Evolutionary conservation across 73 alveolate species (phyloP).

Genomic region (Tetrahymena thermophila): DNA sequence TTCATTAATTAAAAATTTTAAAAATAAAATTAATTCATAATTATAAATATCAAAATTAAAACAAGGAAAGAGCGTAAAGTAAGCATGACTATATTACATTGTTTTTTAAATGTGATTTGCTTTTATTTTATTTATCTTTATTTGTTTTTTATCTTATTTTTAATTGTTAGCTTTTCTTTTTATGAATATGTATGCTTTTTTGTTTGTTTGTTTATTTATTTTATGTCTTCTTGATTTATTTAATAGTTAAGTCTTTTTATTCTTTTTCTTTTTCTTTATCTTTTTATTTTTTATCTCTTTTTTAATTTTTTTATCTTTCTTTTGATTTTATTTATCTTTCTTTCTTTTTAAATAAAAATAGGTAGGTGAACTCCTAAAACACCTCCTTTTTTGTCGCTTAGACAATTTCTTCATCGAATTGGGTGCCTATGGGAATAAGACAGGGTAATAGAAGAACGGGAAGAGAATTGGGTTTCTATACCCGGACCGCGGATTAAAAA

Average conservation of each 20-base stretch:
- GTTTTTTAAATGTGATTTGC: too few relatives aligned
- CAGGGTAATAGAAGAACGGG: conserved; percentile 1
- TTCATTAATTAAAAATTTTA: too few relatives aligned
- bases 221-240: background rate
- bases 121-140: too few relatives aligned
- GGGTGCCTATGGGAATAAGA: background rate
- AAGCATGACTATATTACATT: too few relatives aligned
- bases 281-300: background rate
- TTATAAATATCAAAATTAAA: too few relatives aligned
- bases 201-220: background rate
- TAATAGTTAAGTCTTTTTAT: background rate
- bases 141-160: too few relatives aligned
- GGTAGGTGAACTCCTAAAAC: conserved; percentile 2
- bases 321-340: background rate
- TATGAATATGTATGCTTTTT: too few relatives aligned
- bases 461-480: background rate
- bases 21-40: too few relatives aligned
- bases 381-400: background rate
- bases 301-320: background rate
- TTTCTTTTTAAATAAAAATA: background rate
- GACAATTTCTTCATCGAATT: background rate
- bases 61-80: too few relatives aligned
- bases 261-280: background rate
- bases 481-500: conserved; percentile 6
- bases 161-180: too few relatives aligned